Percentiles rank a stretch among this genome's conserved stretches.
Conservation (phyloP, 108 stramenopile species). For the Cyclostephanos tholiformis region DNA sequence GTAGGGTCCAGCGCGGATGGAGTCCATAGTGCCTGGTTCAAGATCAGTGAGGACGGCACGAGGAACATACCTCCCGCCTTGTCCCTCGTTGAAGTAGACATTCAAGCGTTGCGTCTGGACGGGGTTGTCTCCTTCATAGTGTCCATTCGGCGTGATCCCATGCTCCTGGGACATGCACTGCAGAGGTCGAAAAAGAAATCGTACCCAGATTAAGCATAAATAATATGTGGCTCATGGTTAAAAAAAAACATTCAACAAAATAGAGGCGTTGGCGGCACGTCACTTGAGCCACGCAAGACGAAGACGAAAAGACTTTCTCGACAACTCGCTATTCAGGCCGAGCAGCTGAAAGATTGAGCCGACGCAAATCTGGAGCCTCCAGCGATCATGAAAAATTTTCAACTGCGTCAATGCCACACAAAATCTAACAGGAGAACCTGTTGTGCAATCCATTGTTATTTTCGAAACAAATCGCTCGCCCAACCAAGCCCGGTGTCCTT, state of each 20-base stretch:
- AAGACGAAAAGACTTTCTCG: background rate
- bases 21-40: constrained; percentile 87
- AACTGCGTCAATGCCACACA: no score
- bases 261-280: background rate
- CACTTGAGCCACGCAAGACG: background rate
- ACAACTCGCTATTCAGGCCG: background rate
- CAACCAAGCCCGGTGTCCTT: no score
- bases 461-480: no score
- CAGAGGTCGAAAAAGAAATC: background rate
- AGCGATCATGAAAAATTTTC: no score
- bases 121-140: constrained; percentile 66
- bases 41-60: constrained; percentile 80
- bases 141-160: constrained; percentile 66
- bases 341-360: background rate
- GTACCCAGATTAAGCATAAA: background rate
- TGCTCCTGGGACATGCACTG: constrained; percentile 85
- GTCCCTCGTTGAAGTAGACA: constrained; percentile 85
- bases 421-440: no score
- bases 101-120: constrained; percentile 87
- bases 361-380: no score
- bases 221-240: background rate
- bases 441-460: no score
- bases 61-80: constrained; percentile 81
- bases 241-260: background rate
- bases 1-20: constrained; percentile 77